These are phyloP conservation scores for Elongisporangium undulatum DNA, from an alignment of 352 stramenopile genomes.

Conservation along the genomic window DNA sequence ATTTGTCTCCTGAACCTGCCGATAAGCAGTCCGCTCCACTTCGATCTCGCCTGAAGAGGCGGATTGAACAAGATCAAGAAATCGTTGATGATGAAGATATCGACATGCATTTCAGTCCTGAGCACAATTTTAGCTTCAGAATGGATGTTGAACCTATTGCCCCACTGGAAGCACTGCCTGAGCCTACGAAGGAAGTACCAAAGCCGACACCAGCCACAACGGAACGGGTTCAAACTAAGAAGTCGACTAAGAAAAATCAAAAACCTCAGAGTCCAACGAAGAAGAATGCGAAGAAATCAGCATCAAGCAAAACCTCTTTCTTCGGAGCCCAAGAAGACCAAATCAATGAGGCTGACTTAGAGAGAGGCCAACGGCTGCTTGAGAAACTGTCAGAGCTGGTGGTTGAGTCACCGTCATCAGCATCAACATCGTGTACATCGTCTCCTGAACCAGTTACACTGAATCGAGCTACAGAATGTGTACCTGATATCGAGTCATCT, in stretches of 20 bases:
- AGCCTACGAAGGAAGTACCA: not conserved
- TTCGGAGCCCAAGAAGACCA: not conserved
- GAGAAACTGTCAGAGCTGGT: constrained; percentile 26
- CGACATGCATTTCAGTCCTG: constrained; percentile 56
- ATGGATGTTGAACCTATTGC: not conserved
- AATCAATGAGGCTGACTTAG: constrained; percentile 9
- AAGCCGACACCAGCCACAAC: not conserved
- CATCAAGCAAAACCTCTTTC: not conserved
- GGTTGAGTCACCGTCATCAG: constrained; percentile 16
- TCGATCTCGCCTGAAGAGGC: not conserved
- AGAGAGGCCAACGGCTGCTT: constrained; percentile 26
- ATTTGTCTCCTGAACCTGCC: too few species aligned
- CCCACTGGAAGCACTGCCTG: not conserved
- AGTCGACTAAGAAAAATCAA: not conserved
- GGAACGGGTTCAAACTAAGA: constrained; percentile 1
- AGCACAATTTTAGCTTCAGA: constrained; percentile 12
- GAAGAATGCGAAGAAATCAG: constrained; percentile 5
- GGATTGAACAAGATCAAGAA: not conserved
- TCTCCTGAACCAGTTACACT: constrained; percentile 8
- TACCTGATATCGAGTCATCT: not conserved
- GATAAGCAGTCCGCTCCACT: not conserved
- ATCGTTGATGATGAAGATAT: constrained; percentile 9
- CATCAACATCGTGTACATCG: constrained; percentile 11
- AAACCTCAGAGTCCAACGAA: not conserved
- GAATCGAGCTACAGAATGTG: not conserved